Evolutionary conservation across 257 asterid genomes (phyloP).

Genomic region (Dorcoceras hygrometricum): DNA sequence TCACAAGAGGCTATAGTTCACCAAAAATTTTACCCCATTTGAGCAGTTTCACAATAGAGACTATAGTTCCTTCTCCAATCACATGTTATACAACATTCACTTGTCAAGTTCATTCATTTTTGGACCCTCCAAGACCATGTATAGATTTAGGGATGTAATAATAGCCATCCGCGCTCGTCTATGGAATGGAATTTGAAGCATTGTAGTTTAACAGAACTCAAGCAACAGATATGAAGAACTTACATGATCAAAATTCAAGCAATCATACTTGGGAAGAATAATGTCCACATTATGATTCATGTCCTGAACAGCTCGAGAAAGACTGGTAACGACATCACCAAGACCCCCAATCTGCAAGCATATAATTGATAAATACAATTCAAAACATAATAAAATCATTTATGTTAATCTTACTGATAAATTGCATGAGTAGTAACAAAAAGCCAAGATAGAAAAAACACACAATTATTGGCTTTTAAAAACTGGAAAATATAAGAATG

Average conservation of each 20-base stretch:
- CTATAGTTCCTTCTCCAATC: background rate
- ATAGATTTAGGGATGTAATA: constrained; percentile 8
- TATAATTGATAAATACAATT: constrained; percentile 6
- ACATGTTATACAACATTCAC: constrained; percentile 4
- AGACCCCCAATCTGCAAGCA: constrained; percentile 95
- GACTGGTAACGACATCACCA: constrained; percentile 98
- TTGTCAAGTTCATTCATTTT: constrained; percentile 1
- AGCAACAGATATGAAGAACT: constrained; percentile 30
- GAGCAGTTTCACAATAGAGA: background rate
- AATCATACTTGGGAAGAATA: constrained; percentile 90
- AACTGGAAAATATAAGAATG: constrained; percentile 1
- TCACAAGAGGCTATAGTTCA: too few species aligned
- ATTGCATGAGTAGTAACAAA: constrained; percentile 15
- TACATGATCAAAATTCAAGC: constrained; percentile 67
- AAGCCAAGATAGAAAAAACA: constrained; percentile 13
- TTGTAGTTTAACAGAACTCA: constrained; percentile 22
- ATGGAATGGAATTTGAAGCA: constrained; percentile 10
- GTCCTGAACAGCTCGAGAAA: constrained; percentile 97
- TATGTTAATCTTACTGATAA: background rate
- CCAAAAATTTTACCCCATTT: background rate
- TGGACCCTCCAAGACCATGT: background rate
- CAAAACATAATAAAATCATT: background rate
- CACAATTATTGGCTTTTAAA: constrained; percentile 4
- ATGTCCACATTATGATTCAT: constrained; percentile 84
- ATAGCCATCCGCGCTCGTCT: constrained; percentile 5